These are phyloP conservation scores for Pharus latifolius DNA, from an alignment of 176 grass and related monocot species.

Conservation along the genomic window DNA sequence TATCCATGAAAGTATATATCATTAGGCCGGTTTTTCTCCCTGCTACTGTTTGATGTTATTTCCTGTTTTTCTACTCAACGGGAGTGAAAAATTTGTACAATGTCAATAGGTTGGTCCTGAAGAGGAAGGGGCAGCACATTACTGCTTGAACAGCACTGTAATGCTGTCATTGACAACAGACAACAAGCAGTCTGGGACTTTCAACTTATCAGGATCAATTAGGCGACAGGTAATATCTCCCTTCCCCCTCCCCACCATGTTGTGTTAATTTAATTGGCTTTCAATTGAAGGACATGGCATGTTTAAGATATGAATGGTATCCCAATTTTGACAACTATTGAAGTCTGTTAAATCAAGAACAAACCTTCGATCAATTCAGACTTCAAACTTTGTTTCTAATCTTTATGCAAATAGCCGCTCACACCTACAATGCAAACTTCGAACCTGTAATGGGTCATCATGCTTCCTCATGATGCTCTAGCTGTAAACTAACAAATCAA, in stretches of 20 bases:
- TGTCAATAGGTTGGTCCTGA: constrained; percentile 51
- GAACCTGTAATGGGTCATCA: background rate
- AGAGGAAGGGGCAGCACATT: constrained; percentile 63
- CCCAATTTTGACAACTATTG: background rate
- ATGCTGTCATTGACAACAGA: constrained; percentile 88
- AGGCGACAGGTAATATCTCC: constrained; percentile 67
- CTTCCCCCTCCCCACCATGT: background rate
- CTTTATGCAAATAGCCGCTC: background rate
- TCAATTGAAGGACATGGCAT: background rate
- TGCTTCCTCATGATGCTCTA: background rate
- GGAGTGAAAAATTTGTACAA: background rate
- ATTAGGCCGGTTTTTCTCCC: background rate
- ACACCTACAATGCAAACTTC: background rate
- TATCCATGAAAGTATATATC: background rate
- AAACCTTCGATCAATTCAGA: no score
- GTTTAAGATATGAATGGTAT: background rate
- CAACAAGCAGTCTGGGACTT: constrained; percentile 77
- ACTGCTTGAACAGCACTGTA: constrained; percentile 93
- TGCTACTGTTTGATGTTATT: constrained; percentile 6
- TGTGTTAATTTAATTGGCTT: constrained; percentile 12
- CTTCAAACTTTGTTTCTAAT: background rate
- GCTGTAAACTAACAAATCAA: background rate
- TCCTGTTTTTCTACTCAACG: background rate
- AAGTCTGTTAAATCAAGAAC: no score
- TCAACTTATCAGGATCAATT: constrained; percentile 89